phyloP scores from a whole-genome alignment of 768 basidiomycete genomes.

The Boletus edulis region DNA sequence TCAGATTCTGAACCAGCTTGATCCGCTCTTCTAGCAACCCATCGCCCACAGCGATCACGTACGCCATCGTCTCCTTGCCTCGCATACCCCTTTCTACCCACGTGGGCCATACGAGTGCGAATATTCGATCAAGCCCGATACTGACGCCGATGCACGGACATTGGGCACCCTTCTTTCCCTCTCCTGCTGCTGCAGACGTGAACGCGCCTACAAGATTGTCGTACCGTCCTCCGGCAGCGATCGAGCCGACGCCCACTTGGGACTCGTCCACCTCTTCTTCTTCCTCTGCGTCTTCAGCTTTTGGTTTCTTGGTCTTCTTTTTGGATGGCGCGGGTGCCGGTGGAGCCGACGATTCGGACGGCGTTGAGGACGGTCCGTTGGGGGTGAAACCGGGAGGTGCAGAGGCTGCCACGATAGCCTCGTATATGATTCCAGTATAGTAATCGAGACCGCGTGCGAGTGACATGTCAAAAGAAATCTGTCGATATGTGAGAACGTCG shows the following conservation, averaged over 20 bases:
- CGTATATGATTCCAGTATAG: slow-evolving; percentile 98
- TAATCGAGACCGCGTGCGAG: slow-evolving; percentile 98
- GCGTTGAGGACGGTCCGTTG: slow-evolving; percentile 43
- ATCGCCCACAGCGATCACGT: slow-evolving; percentile 89
- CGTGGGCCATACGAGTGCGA: slow-evolving; percentile 85
- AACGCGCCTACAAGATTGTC: slow-evolving; percentile 95
- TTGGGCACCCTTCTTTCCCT: slow-evolving; percentile 60
- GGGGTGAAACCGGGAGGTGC: slow-evolving; percentile 81
- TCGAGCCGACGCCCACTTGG: slow-evolving; percentile 94
- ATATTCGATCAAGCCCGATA: slow-evolving; percentile 92
- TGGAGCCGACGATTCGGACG: slow-evolving; percentile 23
- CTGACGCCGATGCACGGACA: slow-evolving; percentile 92
- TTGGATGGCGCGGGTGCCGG: slow-evolving; percentile 28
- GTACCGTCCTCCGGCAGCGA: slow-evolving; percentile 97
- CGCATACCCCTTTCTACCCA: slow-evolving; percentile 78
- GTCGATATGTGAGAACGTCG: neutral
- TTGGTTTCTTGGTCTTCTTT: slow-evolving; percentile 42
- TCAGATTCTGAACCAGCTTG: slow-evolving; percentile 70
- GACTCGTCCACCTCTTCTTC: slow-evolving; percentile 92
- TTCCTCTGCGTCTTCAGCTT: slow-evolving; percentile 44
- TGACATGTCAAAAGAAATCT: slow-evolving; percentile 96
- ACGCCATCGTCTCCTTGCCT: slow-evolving; percentile 91
- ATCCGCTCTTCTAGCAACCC: slow-evolving; percentile 86
- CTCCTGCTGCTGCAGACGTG: slow-evolving; percentile 73
- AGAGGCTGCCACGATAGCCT: slow-evolving; percentile 90